Percentiles rank a stretch among this genome's conserved stretches.
These are phyloP conservation scores for Blepharisma japonicum DNA, from an alignment of 73 alveolate genomes.

Conservation along the genomic window DNA sequence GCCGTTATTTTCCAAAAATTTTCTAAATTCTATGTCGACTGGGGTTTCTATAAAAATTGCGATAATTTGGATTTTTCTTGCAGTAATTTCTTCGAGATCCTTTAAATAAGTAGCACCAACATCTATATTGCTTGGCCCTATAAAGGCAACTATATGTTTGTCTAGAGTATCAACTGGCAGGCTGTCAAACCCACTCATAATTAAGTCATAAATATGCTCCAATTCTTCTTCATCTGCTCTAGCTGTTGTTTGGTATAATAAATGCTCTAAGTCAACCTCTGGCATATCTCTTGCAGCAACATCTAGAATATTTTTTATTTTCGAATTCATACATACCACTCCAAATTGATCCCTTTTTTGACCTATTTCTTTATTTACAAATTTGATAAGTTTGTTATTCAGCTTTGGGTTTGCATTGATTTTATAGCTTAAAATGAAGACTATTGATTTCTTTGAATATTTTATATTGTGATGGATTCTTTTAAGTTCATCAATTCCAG, in stretches of 20 bases:
- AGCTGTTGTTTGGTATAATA: background rate
- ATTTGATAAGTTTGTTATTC: background rate
- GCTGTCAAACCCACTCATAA: background rate
- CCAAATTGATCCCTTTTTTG: conserved; percentile 7
- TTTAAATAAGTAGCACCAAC: no score
- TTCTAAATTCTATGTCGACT: no score
- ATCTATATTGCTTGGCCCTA: no score
- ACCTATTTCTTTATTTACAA: background rate
- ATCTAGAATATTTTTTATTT: background rate
- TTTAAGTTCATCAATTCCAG: background rate
- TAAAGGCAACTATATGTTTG: background rate
- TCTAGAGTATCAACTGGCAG: background rate
- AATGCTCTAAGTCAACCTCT: conserved; percentile 1
- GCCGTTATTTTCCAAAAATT: no score
- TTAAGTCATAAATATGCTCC: conserved; percentile 1
- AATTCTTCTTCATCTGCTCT: background rate
- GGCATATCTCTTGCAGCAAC: conserved; percentile 1
- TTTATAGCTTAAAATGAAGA: conserved; percentile 4
- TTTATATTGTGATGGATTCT: background rate
- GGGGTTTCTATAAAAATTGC: no score
- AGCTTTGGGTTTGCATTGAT: background rate
- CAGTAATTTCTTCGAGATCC: no score
- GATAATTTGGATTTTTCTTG: no score
- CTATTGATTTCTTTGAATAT: background rate
- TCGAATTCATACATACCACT: background rate